Evolutionary conservation across 164 flowering plant genomes (phyloP).

Genomic region (Vitis rupestris): DNA sequence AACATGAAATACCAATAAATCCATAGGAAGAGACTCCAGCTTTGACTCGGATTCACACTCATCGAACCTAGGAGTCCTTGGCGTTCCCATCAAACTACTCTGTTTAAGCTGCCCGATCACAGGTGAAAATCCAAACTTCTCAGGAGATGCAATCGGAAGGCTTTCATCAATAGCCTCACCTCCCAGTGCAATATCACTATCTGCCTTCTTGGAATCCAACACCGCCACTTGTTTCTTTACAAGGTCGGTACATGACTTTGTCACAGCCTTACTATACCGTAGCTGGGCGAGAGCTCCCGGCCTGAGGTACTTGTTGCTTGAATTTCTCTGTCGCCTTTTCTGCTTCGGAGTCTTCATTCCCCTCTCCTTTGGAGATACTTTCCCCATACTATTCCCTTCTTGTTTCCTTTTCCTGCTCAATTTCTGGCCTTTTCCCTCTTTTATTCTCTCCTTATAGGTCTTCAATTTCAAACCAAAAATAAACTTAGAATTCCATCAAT

Average conservation of each 20-base stretch:
- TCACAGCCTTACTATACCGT: slow-evolving; percentile 43
- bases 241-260: slow-evolving; percentile 71
- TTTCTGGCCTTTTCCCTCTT: not conserved
- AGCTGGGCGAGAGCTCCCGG: slow-evolving; percentile 83
- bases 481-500: slow-evolving; percentile 8
- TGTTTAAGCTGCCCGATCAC: slow-evolving; percentile 27
- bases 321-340: slow-evolving; percentile 40
- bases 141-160: slow-evolving; percentile 49
- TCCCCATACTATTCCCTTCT: slow-evolving; percentile 47
- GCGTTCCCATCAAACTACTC: slow-evolving; percentile 50
- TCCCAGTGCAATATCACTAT: slow-evolving; percentile 19
- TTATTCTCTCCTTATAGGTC: not conserved
- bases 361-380: slow-evolving; percentile 50
- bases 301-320: slow-evolving; percentile 58
- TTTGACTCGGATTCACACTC: slow-evolving; percentile 59
- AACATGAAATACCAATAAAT: slow-evolving; percentile 60
- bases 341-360: slow-evolving; percentile 33
- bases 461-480: not conserved
- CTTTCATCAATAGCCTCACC: slow-evolving; percentile 28
- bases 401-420: not conserved
- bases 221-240: slow-evolving; percentile 74
- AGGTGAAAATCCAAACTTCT: slow-evolving; percentile 26
- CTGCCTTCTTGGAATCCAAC: slow-evolving; percentile 35
- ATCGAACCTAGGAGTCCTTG: slow-evolving; percentile 57
- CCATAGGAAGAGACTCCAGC: slow-evolving; percentile 95